Evolutionary conservation across 345 rosid species (phyloP).

Genomic region (Eucalyptus pauciflora): DNA sequence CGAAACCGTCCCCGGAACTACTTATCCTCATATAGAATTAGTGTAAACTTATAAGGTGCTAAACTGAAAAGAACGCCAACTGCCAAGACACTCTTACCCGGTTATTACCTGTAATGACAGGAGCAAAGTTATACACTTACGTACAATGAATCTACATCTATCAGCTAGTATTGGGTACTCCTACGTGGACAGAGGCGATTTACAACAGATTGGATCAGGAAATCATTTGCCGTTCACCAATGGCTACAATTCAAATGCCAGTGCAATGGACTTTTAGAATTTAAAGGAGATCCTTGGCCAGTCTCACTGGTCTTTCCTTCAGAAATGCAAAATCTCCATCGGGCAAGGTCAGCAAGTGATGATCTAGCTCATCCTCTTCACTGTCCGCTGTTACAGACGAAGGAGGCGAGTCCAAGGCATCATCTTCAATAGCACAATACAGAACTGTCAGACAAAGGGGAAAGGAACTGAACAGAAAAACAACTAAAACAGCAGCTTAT

Average conservation of each 20-base stretch:
- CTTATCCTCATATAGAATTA: not conserved
- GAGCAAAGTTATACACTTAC: not conserved
- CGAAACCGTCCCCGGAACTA: fast-evolving
- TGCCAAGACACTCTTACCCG: not conserved
- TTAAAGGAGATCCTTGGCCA: slow-evolving; percentile 46
- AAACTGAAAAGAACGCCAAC: not conserved
- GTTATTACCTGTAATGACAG: not conserved
- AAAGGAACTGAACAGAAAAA: not conserved
- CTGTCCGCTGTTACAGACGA: slow-evolving; percentile 46
- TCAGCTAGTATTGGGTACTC: not conserved
- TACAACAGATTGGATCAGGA: not conserved
- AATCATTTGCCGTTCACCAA: not conserved
- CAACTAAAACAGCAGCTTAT: not conserved
- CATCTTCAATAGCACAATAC: slow-evolving; percentile 29
- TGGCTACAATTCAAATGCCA: not conserved
- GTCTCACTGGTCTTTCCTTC: slow-evolving; percentile 53
- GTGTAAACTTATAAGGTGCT: not conserved
- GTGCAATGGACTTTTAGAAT: not conserved
- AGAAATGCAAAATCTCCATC: slow-evolving; percentile 57
- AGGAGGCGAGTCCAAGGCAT: slow-evolving; percentile 39
- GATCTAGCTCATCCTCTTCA: slow-evolving; percentile 62
- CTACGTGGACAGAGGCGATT: not conserved
- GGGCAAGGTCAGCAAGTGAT: slow-evolving; percentile 48
- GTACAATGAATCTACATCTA: not conserved
- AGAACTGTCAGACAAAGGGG: not conserved